Percentiles rank a stretch among this genome's conserved stretches.
These are phyloP conservation scores for Pleurotus ostreatus DNA, from an alignment of 768 basidiomycete genomes.

Conservation along the genomic window DNA sequence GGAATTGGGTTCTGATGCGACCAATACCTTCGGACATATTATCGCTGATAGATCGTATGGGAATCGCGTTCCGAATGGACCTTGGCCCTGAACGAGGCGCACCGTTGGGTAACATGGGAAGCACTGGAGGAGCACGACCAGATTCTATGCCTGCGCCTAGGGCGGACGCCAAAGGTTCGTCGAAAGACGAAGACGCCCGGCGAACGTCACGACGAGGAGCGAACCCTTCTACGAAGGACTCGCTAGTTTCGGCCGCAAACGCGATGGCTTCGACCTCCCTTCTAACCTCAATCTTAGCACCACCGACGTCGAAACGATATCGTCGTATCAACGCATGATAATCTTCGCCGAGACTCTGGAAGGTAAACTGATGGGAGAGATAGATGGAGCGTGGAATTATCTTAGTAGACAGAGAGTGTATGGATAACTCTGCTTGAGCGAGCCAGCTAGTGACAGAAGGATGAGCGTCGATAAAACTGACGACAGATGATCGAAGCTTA, in stretches of 20 bases:
- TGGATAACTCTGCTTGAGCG: conserved; percentile 80
- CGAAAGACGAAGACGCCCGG: conserved; percentile 57
- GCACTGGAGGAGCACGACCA: conserved; percentile 33
- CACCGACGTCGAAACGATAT: conserved; percentile 55
- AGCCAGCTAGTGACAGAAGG: conserved; percentile 47
- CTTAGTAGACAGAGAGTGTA: conserved; percentile 51
- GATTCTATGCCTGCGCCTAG: conserved; percentile 59
- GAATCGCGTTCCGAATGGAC: conserved; percentile 47
- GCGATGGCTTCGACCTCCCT: conserved; percentile 67
- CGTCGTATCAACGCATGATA: conserved; percentile 75
- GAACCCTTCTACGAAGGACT: conserved; percentile 53
- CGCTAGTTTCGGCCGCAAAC: conserved; percentile 32
- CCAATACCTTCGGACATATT: conserved; percentile 61
- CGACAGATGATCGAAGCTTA: neutral
- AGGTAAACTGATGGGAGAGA: conserved; percentile 81
- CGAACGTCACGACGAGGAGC: conserved; percentile 38
- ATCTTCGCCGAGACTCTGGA: conserved; percentile 70
- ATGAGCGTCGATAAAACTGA: neutral
- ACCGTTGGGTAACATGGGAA: conserved; percentile 86
- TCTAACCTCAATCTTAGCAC: conserved; percentile 64
- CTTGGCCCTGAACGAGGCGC: conserved; percentile 31
- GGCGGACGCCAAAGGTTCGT: conserved; percentile 75
- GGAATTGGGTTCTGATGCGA: conserved; percentile 53
- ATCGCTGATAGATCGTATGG: conserved; percentile 52
- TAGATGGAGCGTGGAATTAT: conserved; percentile 77